Evolutionary conservation across 306 rosid species (phyloP), one percentile per base, ranked within the genome.

Genomic region (Vigna unguiculata): DNA sequence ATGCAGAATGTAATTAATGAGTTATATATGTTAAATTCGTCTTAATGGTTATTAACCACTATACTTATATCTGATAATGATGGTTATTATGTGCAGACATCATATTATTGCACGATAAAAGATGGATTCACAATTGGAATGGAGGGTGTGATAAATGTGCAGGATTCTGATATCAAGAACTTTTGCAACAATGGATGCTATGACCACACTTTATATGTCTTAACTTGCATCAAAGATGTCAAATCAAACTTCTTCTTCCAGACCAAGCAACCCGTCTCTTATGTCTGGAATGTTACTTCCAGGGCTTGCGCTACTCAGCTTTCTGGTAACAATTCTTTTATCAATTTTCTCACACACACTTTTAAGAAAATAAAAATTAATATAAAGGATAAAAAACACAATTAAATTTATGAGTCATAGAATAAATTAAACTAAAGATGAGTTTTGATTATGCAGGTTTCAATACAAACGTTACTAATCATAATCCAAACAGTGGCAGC

Each of bases 141-240:
- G 0, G 2, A 1, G 4, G 95, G 90, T 41, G 9, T 15, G 7
- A 22, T 86, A 25, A 17, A 12, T 0, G 89, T 90, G 54, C 4
- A 11, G 2, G n/a, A 21, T 0, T 2, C 8, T 10, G 82, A 83
- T 4, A 40, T 85, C 7, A 7, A 1, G 1, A 41, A 15, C 5
- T 88, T 76, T 67, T 90, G 95, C 73, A 6, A 0, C 0, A 9
- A 49, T 69, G 88, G 82, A 10, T 88, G 92, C 59, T 28, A 61
- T 17, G 20, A 75, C 0, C 84, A 85, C 75, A 81, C 66, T 19
- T 19, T 21, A 48, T n/a, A 2, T 13, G 83, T 86, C 13, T 74
- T 86, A 0, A 14, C 36, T 1, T 90, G 92, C 34, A 63, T 86
- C 54, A 2, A 14, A 55, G 77, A 84, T n/a, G 84, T 81, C 28